These are phyloP conservation scores for Garcia nutans DNA, from an alignment of 345 rosid genomes.

Conservation along the genomic window DNA sequence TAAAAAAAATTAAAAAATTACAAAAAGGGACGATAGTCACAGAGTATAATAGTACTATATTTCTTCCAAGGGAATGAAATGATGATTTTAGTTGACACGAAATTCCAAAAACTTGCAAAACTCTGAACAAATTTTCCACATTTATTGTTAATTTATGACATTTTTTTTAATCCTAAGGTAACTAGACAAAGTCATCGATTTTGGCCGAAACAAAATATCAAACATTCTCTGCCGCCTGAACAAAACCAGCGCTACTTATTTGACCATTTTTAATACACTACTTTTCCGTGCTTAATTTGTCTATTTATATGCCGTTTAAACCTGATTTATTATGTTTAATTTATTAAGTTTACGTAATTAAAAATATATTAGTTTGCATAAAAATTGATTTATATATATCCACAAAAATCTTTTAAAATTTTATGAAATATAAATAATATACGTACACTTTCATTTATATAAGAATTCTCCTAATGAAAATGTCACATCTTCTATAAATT, in stretches of 20 bases:
- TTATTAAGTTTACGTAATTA: no score
- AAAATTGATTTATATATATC: no score
- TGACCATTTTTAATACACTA: conserved; percentile 19
- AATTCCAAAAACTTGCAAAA: conserved; percentile 4
- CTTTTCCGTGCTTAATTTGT: conserved; percentile 9
- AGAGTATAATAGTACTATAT: no score
- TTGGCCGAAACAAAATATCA: conserved; percentile 8
- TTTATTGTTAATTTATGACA: no score
- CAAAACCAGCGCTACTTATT: conserved; percentile 17
- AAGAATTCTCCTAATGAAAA: no score
- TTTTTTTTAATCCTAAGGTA: neutral
- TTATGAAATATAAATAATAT: no score
- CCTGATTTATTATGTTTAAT: no score
- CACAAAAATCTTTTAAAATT: no score
- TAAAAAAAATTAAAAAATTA: no score
- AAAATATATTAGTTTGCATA: no score
- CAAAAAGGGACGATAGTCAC: neutral
- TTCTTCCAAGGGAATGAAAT: neutral
- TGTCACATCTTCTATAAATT: no score
- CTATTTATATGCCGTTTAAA: neutral
- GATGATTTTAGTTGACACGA: conserved; percentile 15
- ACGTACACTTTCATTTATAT: no score
- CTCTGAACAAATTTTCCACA: neutral
- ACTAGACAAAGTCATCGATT: neutral
- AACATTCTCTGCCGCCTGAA: conserved; percentile 17